phyloP scores from a whole-genome alignment of 2,329 filamentous ascomycete species.

The Nothophaeocryptopus gaeumannii region DNA sequence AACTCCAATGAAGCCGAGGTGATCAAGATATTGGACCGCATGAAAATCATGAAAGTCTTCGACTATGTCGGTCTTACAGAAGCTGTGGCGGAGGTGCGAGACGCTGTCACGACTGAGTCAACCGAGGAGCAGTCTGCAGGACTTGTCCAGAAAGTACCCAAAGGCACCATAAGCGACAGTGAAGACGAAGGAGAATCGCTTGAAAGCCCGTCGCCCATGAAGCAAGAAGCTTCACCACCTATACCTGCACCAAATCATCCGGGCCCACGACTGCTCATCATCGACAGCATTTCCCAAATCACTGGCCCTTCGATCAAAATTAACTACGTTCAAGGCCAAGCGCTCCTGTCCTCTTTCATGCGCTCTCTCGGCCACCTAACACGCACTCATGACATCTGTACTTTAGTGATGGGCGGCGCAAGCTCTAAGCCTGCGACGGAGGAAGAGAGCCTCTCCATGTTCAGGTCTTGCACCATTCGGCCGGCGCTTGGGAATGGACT shows the following conservation, averaged over 20 bases:
- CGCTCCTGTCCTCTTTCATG: slow-evolving; percentile 42
- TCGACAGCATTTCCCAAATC: slow-evolving; percentile 30
- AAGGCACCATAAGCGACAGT: slow-evolving; percentile 34
- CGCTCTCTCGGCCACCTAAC: slow-evolving; percentile 42
- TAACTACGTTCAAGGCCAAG: slow-evolving; percentile 37
- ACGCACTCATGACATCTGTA: slow-evolving; percentile 37
- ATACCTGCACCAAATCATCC: no score
- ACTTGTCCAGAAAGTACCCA: not conserved
- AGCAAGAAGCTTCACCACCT: not conserved
- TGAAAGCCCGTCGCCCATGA: slow-evolving; percentile 19
- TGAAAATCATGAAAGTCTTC: slow-evolving; percentile 52
- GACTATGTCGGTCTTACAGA: slow-evolving; percentile 50
- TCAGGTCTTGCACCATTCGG: slow-evolving; percentile 37
- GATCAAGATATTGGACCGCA: slow-evolving; percentile 40
- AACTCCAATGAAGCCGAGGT: slow-evolving; percentile 27
- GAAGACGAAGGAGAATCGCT: slow-evolving; percentile 42
- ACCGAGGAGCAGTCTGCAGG: not conserved
- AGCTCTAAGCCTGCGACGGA: slow-evolving; percentile 10
- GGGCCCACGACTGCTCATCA: slow-evolving; percentile 20
- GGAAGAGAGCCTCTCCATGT: slow-evolving; percentile 39
- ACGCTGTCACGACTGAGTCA: slow-evolving; percentile 29
- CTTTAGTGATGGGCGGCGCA: slow-evolving; percentile 22
- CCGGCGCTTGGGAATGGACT: slow-evolving; percentile 41
- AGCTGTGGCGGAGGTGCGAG: slow-evolving; percentile 44
- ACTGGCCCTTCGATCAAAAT: slow-evolving; percentile 30